These are phyloP conservation scores for Paramecium caudatum DNA, from an alignment of 73 alveolate genomes.

Conservation along the genomic window DNA sequence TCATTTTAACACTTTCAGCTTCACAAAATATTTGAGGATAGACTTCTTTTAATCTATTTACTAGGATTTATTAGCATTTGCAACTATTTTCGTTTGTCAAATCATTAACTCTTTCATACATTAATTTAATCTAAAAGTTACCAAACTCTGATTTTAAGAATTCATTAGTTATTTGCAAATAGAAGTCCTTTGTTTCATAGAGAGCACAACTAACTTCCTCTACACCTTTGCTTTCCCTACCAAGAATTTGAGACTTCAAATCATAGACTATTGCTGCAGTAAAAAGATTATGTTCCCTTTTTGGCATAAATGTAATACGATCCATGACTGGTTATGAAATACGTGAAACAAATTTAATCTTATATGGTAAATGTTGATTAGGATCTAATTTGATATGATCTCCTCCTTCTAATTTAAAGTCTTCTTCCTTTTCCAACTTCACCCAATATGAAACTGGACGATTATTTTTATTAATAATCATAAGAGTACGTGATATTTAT, in stretches of 20 bases:
- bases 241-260: slow-evolving; percentile 92
- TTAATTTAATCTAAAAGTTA: slow-evolving; percentile 76
- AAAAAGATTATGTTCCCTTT: slow-evolving; percentile 92
- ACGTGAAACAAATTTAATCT: slow-evolving; percentile 91
- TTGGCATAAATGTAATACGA: slow-evolving; percentile 92
- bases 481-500: slow-evolving; percentile 89
- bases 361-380: slow-evolving; percentile 87
- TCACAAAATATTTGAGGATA: slow-evolving; percentile 66
- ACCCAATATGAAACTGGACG: slow-evolving; percentile 97
- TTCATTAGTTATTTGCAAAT: slow-evolving; percentile 61
- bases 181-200: slow-evolving; percentile 73
- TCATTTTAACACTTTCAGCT: slow-evolving; percentile 39
- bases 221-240: slow-evolving; percentile 87
- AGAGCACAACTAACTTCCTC: slow-evolving; percentile 83
- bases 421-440: slow-evolving; percentile 94
- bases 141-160: slow-evolving; percentile 63
- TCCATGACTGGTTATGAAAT: slow-evolving; percentile 94
- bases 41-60: slow-evolving; percentile 63
- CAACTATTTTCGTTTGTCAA: slow-evolving; percentile 53
- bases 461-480: slow-evolving; percentile 92
- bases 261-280: slow-evolving; percentile 99
- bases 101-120: slow-evolving; percentile 80
- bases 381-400: slow-evolving; percentile 94
- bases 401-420: slow-evolving; percentile 88
- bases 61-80: slow-evolving; percentile 21